Evolutionary conservation across 441 rosid genomes (phyloP).

Genomic region (Metrosideros polymorpha): DNA sequence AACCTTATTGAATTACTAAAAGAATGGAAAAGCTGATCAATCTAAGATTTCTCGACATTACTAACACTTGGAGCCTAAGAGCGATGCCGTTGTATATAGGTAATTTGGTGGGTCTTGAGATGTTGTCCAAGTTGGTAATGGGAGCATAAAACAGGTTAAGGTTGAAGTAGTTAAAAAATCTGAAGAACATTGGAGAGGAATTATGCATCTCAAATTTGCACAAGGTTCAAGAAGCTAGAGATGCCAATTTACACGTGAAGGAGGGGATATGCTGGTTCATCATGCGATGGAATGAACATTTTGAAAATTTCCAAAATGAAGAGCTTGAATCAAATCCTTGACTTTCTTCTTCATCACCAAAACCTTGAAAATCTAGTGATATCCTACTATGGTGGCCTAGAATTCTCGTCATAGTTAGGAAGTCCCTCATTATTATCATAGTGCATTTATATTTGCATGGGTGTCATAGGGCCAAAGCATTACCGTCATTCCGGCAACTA

Average conservation of each 20-base stretch:
- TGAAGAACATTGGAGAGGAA: background rate
- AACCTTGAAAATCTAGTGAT: background rate
- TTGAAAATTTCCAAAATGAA: background rate
- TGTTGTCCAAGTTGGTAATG: background rate
- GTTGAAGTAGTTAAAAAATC: background rate
- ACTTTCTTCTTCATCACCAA: background rate
- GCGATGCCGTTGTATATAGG: background rate
- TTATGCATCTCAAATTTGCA: background rate
- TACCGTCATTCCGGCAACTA: accelerated
- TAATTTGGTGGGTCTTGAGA: background rate
- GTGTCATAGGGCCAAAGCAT: accelerated
- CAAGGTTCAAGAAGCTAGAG: background rate
- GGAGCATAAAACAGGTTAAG: background rate
- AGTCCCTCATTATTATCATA: background rate
- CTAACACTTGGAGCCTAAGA: background rate
- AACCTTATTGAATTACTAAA: accelerated
- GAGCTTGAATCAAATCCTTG: background rate
- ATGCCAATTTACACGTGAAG: background rate
- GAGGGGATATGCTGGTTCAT: background rate
- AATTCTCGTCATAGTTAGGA: background rate
- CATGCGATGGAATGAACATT: background rate
- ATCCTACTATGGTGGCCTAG: background rate
- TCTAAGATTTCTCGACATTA: background rate
- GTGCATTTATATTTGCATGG: background rate
- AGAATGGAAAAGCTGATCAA: background rate